These are phyloP conservation scores for Podospora anserina DNA, from an alignment of 495 filamentous ascomycete genomes.

Conservation along the genomic window DNA sequence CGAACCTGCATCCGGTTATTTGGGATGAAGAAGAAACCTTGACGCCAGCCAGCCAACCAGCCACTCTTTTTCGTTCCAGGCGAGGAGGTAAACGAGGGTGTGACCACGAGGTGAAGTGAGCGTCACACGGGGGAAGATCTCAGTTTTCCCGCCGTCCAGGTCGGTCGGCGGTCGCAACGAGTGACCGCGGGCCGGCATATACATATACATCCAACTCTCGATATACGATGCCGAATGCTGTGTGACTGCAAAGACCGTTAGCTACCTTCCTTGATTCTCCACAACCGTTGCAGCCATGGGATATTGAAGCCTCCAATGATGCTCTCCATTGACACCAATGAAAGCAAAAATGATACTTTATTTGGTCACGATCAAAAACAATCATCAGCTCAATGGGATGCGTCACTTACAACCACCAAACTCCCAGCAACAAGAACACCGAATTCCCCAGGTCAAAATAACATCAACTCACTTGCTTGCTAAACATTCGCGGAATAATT, in stretches of 20 bases:
- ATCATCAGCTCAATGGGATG: neutral
- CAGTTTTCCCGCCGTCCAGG: conserved; percentile 6
- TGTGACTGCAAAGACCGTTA: conserved; percentile 7
- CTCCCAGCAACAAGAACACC: neutral
- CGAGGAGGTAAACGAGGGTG: neutral
- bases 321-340: neutral
- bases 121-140: neutral
- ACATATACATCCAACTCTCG: neutral
- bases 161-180: neutral
- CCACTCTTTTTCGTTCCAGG: neutral
- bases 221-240: conserved; percentile 6
- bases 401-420: neutral
- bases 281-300: neutral
- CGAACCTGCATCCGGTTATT: conserved; percentile 5
- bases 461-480: neutral
- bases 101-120: neutral
- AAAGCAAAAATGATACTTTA: neutral
- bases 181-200: neutral
- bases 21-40: conserved; percentile 1
- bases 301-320: neutral
- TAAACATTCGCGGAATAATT: conserved; percentile 9
- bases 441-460: neutral
- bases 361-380: neutral
- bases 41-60: neutral
- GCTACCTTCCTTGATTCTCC: neutral